phyloP scores from a whole-genome alignment of 2,329 filamentous ascomycete genomes.

The Sporothrix curviconia region DNA sequence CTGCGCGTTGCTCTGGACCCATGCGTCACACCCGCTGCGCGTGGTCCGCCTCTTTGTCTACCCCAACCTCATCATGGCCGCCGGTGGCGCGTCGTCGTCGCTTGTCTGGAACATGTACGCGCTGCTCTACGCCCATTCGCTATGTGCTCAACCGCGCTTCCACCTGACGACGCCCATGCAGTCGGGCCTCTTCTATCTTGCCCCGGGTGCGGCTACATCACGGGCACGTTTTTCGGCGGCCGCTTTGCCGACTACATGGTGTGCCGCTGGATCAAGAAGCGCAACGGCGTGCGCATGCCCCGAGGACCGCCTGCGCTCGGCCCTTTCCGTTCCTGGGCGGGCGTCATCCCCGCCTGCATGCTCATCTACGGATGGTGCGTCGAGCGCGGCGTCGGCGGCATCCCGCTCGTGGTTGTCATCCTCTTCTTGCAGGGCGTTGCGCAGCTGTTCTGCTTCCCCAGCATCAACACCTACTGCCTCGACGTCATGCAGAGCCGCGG shows the following conservation, averaged over 20 bases:
- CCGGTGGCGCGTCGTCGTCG: constrained; percentile 50
- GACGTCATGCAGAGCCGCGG: constrained; percentile 69
- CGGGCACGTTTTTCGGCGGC: constrained; percentile 61
- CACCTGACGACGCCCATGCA: constrained; percentile 56
- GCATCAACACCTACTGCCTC: constrained; percentile 67
- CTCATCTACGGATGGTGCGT: constrained; percentile 60
- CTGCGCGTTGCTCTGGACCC: constrained; percentile 44
- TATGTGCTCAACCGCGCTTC: constrained; percentile 66
- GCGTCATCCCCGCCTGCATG: constrained; percentile 58
- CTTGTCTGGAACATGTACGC: constrained; percentile 69
- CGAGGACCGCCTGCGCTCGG: constrained; percentile 61
- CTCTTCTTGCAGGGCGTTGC: constrained; percentile 65
- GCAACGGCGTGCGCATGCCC: constrained; percentile 52
- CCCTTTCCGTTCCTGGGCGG: constrained; percentile 52
- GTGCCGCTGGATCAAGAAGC: constrained; percentile 52
- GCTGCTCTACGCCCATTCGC: constrained; percentile 59
- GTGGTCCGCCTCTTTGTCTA: constrained; percentile 53
- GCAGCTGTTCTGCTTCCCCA: constrained; percentile 63
- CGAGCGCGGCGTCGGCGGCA: constrained; percentile 33
- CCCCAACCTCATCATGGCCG: constrained; percentile 55
- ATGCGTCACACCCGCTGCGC: constrained; percentile 56
- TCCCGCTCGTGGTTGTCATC: constrained; percentile 52
- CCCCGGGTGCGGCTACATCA: constrained; percentile 61
- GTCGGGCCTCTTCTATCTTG: constrained; percentile 63
- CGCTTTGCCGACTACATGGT: constrained; percentile 61